Evolutionary conservation across 1,284 basidiomycete species (phyloP).

Genomic region (Cerrena zonata): DNA sequence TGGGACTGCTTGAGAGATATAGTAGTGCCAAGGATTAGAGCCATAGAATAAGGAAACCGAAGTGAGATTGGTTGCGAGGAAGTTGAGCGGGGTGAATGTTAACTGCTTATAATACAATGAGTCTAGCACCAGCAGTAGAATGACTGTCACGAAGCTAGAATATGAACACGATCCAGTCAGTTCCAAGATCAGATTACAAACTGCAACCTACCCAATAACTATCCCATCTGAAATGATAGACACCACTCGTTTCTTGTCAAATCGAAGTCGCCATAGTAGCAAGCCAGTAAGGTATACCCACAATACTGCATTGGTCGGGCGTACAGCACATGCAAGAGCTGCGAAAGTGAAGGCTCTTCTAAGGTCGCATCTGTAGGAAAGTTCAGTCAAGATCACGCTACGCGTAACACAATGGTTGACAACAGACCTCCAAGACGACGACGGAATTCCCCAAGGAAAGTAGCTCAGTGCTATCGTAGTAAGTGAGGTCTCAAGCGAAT

Average conservation of each 20-base stretch:
- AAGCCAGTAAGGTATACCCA: slow-evolving; percentile 69
- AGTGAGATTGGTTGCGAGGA: slow-evolving; percentile 76
- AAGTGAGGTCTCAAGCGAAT: slow-evolving; percentile 86
- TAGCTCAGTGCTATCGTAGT: slow-evolving; percentile 73
- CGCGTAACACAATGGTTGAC: not conserved
- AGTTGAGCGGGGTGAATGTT: slow-evolving; percentile 78
- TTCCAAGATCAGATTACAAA: not conserved
- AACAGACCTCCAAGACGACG: slow-evolving; percentile 20
- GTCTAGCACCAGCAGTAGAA: slow-evolving; percentile 52
- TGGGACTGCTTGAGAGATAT: slow-evolving; percentile 81
- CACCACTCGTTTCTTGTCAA: slow-evolving; percentile 25
- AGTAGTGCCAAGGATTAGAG: slow-evolving; percentile 81
- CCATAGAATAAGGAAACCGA: slow-evolving; percentile 92
- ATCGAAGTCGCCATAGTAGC: slow-evolving; percentile 46
- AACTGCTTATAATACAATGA: slow-evolving; percentile 61
- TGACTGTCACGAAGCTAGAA: slow-evolving; percentile 31
- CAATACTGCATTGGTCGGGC: slow-evolving; percentile 82
- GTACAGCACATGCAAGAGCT: slow-evolving; percentile 71
- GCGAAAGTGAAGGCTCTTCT: slow-evolving; percentile 49
- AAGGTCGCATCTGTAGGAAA: slow-evolving; percentile 23
- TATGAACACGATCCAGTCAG: not conserved
- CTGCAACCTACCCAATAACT: slow-evolving; percentile 40
- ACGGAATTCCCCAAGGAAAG: slow-evolving; percentile 65
- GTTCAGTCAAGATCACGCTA: not conserved
- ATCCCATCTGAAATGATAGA: slow-evolving; percentile 34